Evolutionary conservation across 805 yeast genomes (phyloP).

Genomic region (Helenozyma rhizophorensis): DNA sequence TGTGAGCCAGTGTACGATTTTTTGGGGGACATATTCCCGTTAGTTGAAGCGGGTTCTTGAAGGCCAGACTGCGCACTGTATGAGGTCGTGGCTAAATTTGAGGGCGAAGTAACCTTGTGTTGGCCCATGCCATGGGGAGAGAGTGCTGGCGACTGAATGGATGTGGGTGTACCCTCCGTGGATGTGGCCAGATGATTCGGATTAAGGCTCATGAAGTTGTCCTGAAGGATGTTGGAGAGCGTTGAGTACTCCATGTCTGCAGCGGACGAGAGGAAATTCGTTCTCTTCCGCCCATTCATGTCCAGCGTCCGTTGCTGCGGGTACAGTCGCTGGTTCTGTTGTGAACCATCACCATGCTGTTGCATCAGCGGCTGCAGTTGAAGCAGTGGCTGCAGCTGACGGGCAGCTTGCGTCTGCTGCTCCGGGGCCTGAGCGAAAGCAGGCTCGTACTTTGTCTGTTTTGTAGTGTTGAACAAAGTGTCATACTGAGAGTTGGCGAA

Average conservation of each 20-base stretch:
- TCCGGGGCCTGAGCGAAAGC: too few relatives aligned
- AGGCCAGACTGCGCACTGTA: neutral
- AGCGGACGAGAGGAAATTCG: slow-evolving; percentile 60
- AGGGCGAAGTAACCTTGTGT: slow-evolving; percentile 2
- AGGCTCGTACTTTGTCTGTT: too few relatives aligned
- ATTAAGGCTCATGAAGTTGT: slow-evolving; percentile 27
- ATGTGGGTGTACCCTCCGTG: slow-evolving; percentile 36
- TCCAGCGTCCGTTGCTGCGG: neutral
- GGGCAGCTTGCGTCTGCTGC: too few relatives aligned
- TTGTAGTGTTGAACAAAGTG: too few relatives aligned
- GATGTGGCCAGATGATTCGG: slow-evolving; percentile 23
- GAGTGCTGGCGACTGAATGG: slow-evolving; percentile 32
- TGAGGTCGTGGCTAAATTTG: slow-evolving; percentile 4
- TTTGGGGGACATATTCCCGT: too few relatives aligned
- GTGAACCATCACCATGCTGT: neutral
- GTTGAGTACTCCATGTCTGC: slow-evolving; percentile 72
- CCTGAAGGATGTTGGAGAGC: slow-evolving; percentile 59
- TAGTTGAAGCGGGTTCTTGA: neutral
- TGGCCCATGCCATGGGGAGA: slow-evolving; percentile 26
- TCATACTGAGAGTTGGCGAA: too few relatives aligned
- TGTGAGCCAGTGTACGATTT: neutral
- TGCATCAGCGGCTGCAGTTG: neutral
- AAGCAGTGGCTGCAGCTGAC: neutral
- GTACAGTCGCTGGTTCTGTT: too few relatives aligned
- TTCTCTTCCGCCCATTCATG: slow-evolving; percentile 19